Percentiles rank a stretch among this genome's conserved stretches.
Evolutionary conservation across 1,284 basidiomycete genomes (phyloP).

Genomic region (Phaffia rhodozyma): DNA sequence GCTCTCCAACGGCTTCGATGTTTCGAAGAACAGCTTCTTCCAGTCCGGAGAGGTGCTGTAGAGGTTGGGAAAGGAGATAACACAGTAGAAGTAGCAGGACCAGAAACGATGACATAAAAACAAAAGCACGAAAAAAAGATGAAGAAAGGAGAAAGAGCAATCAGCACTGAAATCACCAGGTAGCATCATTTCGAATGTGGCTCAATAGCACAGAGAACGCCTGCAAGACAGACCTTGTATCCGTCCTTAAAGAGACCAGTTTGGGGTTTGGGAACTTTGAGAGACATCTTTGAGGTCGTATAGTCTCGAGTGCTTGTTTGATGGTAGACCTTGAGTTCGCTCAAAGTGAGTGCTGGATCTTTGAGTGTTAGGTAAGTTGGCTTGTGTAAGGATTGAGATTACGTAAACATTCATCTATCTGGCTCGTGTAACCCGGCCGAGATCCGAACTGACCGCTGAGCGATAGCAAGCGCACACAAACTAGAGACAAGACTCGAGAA

Average conservation of each 20-base stretch:
- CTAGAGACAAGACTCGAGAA: too few relatives aligned
- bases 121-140: neutral
- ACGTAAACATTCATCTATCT: too few relatives aligned
- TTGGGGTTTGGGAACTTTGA: conserved; percentile 85
- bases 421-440: too few relatives aligned
- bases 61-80: neutral
- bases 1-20: conserved; percentile 86
- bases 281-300: conserved; percentile 49
- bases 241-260: conserved; percentile 85
- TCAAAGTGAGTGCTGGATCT: too few relatives aligned
- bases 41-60: conserved; percentile 70
- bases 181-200: neutral
- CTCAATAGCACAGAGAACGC: neutral
- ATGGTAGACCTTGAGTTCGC: too few relatives aligned
- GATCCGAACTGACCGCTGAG: too few relatives aligned
- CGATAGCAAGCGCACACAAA: too few relatives aligned
- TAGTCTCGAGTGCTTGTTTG: too few relatives aligned
- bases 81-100: conserved; percentile 14
- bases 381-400: too few relatives aligned
- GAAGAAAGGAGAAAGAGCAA: neutral
- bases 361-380: too few relatives aligned
- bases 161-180: neutral
- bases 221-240: conserved; percentile 54
- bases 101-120: neutral
- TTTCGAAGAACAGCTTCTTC: conserved; percentile 91